Conservation (phyloP, 116 monocot species). For the Thalassia testudinum region DNA sequence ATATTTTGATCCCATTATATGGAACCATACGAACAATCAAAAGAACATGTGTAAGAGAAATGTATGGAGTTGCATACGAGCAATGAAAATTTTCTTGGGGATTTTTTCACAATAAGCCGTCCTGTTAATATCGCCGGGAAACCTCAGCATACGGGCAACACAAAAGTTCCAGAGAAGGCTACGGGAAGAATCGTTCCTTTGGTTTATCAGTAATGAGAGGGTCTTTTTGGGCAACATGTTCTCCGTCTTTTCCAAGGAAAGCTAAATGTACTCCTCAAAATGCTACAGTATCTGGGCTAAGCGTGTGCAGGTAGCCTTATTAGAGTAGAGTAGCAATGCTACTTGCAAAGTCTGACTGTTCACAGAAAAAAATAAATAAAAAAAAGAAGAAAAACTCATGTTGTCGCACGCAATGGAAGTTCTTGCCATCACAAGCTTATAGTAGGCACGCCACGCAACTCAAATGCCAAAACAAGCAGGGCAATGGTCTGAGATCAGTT, state of each 20-base stretch:
- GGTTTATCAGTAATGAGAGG: not conserved
- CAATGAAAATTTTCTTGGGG: not conserved
- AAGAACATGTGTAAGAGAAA: not conserved
- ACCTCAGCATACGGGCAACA: not conserved
- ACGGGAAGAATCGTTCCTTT: not conserved
- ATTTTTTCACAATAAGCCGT: not conserved
- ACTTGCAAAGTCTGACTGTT: not conserved
- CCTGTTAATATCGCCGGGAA: not conserved
- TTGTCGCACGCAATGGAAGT: too few species aligned
- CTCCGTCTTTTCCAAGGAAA: not conserved
- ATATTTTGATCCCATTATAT: not conserved
- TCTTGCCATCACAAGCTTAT: too few species aligned
- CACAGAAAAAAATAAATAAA: not conserved
- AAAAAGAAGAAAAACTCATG: too few species aligned
- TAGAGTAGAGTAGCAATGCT: not conserved
- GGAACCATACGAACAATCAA: not conserved
- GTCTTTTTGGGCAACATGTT: not conserved
- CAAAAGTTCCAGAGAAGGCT: not conserved
- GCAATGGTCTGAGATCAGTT: too few species aligned
- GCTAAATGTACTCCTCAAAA: not conserved
- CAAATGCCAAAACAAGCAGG: too few species aligned
- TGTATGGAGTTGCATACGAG: not conserved
- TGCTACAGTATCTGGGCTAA: not conserved
- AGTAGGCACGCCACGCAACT: too few species aligned
- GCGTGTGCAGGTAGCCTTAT: not conserved